Percentiles rank a stretch among this genome's conserved stretches.
Evolutionary conservation across 1,139 yeast genomes (phyloP).

Genomic region (Schwanniomyces etchellsii): DNA sequence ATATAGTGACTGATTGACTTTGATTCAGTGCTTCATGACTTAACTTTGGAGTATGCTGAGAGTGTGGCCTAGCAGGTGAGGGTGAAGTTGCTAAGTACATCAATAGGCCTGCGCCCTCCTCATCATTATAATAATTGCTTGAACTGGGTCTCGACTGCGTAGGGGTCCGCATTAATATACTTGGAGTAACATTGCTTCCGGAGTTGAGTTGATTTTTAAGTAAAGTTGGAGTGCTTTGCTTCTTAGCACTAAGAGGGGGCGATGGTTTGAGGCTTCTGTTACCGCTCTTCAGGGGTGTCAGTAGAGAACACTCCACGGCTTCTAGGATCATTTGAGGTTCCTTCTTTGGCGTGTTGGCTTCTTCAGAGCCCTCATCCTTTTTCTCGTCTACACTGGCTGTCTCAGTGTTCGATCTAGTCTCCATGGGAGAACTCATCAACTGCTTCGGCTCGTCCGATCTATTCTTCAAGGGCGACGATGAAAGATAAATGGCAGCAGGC

Average conservation of each 20-base stretch:
- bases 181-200: constrained; percentile 8
- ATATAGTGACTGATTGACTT: background rate
- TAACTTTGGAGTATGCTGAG: constrained; percentile 26
- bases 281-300: constrained; percentile 20
- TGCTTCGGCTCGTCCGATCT: constrained; percentile 5
- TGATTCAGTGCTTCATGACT: background rate
- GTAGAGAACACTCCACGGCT: constrained; percentile 21
- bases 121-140: constrained; percentile 35
- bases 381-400: constrained; percentile 31
- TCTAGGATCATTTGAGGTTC: constrained; percentile 38
- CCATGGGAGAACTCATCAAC: background rate
- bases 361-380: constrained; percentile 10
- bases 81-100: constrained; percentile 86
- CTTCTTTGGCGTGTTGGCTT: background rate
- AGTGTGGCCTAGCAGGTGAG: constrained; percentile 53
- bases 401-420: constrained; percentile 2
- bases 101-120: constrained; percentile 78
- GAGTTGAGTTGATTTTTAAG: constrained; percentile 18
- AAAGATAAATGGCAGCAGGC: constrained; percentile 28
- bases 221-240: constrained; percentile 32
- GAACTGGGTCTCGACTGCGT: constrained; percentile 20
- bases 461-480: constrained; percentile 30
- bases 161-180: constrained; percentile 32
- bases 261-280: constrained; percentile 29
- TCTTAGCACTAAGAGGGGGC: constrained; percentile 21